These are phyloP conservation scores for Pelargonium australe DNA, from an alignment of 441 rosid genomes.

Conservation along the genomic window DNA sequence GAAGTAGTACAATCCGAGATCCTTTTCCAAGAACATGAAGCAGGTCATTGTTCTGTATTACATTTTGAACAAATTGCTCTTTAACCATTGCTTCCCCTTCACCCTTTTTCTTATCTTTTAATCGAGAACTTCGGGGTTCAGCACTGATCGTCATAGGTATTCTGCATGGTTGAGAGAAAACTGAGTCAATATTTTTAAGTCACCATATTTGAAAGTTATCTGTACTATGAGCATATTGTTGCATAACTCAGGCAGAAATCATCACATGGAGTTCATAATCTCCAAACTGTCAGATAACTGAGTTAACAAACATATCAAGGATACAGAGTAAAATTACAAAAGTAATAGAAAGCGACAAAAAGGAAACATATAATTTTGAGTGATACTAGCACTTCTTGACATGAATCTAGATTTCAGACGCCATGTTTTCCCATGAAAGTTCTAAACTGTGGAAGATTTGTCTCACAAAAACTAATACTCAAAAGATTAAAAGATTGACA, in stretches of 20 bases:
- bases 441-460: neutral
- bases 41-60: conserved; percentile 57
- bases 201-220: neutral
- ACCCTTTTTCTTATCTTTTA: conserved; percentile 81
- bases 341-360: too few relatives aligned
- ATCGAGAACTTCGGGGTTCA: conserved; percentile 89
- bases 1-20: conserved; percentile 68
- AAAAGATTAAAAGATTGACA: too few relatives aligned
- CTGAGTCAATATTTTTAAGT: neutral
- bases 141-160: conserved; percentile 39
- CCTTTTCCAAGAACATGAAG: conserved; percentile 78
- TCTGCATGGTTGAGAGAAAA: conserved; percentile 42
- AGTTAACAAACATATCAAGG: too few relatives aligned
- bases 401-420: neutral
- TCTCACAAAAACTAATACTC: neutral
- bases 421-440: neutral
- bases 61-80: conserved; percentile 66
- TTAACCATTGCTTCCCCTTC: conserved; percentile 85
- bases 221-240: neutral
- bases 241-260: neutral
- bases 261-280: neutral
- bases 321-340: too few relatives aligned
- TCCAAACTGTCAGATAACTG: neutral
- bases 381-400: neutral
- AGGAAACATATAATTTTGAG: too few relatives aligned